Evolutionary conservation across 2,329 filamentous ascomycete species (phyloP).

Genomic region (Beauveria caledonica): DNA sequence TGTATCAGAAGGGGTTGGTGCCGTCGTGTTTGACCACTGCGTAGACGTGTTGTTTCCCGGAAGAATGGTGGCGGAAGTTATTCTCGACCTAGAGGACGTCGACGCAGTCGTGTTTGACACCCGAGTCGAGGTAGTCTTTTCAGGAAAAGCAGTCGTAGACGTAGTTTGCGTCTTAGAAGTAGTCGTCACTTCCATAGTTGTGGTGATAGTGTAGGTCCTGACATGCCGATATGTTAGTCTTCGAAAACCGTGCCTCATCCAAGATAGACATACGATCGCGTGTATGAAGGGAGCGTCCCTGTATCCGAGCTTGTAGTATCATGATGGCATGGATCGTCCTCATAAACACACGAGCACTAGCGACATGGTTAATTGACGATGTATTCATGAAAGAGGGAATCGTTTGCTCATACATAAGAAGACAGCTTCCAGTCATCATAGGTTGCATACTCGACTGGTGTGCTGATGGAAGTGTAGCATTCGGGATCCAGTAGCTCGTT

Average conservation of each 20-base stretch:
- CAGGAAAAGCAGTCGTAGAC: too few species aligned
- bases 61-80: not conserved
- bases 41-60: not conserved
- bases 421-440: conserved; percentile 23
- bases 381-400: not conserved
- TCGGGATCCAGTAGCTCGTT: conserved; percentile 20
- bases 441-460: conserved; percentile 21
- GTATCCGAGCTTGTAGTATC: not conserved
- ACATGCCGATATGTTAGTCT: not conserved
- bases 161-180: too few species aligned
- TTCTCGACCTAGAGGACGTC: not conserved
- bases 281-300: not conserved
- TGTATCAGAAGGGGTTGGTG: not conserved
- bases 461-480: conserved; percentile 15
- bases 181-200: too few species aligned
- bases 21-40: not conserved
- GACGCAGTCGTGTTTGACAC: not conserved
- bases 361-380: not conserved
- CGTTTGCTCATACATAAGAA: conserved; percentile 21
- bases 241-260: not conserved
- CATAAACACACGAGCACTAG: conserved; percentile 9
- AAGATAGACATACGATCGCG: not conserved
- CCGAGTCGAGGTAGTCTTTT: too few species aligned
- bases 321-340: not conserved
- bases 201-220: not conserved